Percentiles rank a stretch among this genome's conserved stretches.
Evolutionary conservation across 345 rosid genomes (phyloP).

Genomic region (Pistacia atlantica): DNA sequence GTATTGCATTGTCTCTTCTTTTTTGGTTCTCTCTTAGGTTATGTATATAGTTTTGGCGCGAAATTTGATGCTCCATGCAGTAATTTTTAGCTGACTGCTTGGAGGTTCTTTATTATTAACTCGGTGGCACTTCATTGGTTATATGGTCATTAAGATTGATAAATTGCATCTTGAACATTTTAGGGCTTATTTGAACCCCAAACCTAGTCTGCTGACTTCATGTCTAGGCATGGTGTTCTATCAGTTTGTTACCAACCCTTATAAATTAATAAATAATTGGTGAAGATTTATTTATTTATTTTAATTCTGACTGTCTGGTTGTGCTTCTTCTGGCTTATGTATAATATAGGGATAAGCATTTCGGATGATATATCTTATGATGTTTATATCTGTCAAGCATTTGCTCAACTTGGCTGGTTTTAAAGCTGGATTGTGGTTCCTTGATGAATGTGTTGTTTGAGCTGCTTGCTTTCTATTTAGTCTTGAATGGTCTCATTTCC

Average conservation of each 20-base stretch:
- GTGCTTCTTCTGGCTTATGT: no score
- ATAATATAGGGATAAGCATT: no score
- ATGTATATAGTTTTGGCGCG: no score
- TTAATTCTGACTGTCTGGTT: no score
- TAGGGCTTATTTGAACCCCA: neutral
- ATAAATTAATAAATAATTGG: no score
- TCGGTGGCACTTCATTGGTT: neutral
- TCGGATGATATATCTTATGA: no score
- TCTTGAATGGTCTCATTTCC: neutral
- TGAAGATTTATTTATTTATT: no score
- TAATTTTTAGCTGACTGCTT: neutral
- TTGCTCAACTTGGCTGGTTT: no score
- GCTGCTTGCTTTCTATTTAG: neutral
- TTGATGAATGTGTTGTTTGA: neutral
- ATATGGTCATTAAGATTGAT: neutral
- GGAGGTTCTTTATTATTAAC: neutral
- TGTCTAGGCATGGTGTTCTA: neutral
- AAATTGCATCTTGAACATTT: neutral
- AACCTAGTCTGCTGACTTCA: neutral
- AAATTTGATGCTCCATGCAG: neutral
- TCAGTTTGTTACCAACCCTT: no score
- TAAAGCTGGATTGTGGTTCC: no score
- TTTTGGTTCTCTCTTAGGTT: neutral
- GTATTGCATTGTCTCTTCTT: neutral
- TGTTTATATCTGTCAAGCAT: no score